Evolutionary conservation across 2,329 filamentous ascomycete species (phyloP), one percentile per base, ranked within the genome.

Genomic region (Diplocarpon rosae): DNA sequence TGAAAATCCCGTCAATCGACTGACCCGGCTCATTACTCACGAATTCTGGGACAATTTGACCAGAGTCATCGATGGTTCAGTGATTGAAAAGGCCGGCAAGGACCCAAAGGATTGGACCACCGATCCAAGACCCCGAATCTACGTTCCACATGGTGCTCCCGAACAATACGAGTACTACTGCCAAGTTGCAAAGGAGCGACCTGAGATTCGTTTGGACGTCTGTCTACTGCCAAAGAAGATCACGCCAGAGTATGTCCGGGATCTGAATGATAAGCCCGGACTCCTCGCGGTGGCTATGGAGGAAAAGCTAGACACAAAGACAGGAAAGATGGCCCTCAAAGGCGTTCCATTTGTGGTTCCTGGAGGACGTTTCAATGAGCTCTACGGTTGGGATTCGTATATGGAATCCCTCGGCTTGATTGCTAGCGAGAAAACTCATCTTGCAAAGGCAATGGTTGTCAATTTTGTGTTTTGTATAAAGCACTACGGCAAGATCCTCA

Each of bases 301-400:
- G 56, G 78, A 89, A 60, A 71, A 76, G 34, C 69, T 66, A 11
- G 76, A 94, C 56, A 75, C 76, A 4, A 68, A 68, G 17, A 84
- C 83, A 2, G 81, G 81, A 32, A 72, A 84, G 61, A 78, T 76
- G 50, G 83, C 83, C 3, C 69, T 93, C 33, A 73, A 74, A 30
- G 92, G 92, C 2, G 72, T 93, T 47, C 90, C 92, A 0, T 98
- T 96, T 57, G 88, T 96, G n/a, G 92, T 98, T 2, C 92, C 92
- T 0, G 92, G 92, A 48, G 92, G 92, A 17, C 79, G 92, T 27
- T 98, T 98, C 78, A 98, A 98, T 65, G 92, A 98, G 64, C 68
- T 98, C 16, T 98, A 98, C 62, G 90, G 90, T 37, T 98, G 92
- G 92, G 92, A 98, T 66, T 95, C 88, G 63, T 98, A 96, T 69